phyloP scores from a whole-genome alignment of 768 basidiomycete genomes.

The Chalciporus piperatus region DNA sequence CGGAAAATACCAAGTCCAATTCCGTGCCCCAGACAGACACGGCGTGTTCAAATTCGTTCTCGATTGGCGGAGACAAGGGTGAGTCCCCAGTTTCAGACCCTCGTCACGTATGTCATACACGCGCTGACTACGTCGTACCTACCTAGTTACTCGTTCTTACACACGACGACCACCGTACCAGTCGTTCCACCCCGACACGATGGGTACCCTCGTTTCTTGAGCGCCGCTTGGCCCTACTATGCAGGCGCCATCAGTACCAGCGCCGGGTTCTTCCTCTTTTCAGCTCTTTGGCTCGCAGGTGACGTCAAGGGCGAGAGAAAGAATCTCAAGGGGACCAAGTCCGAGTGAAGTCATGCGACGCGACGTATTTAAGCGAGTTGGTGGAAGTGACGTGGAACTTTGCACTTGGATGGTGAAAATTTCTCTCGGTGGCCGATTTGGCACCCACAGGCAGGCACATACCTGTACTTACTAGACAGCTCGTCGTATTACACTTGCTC shows the following conservation, averaged over 20 bases:
- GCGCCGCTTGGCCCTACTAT: constrained; percentile 96
- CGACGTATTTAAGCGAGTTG: not conserved
- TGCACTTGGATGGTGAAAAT: not conserved
- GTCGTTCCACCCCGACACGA: constrained; percentile 94
- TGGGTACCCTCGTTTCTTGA: constrained; percentile 92
- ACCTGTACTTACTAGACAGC: constrained; percentile 19
- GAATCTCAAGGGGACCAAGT: constrained; percentile 36
- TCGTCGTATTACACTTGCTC: constrained; percentile 4
- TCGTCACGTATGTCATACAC: not conserved
- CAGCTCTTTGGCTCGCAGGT: constrained; percentile 82
- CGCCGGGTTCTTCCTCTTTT: constrained; percentile 81
- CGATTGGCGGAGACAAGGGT: constrained; percentile 89
- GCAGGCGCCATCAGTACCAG: constrained; percentile 87
- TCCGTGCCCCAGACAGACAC: constrained; percentile 92
- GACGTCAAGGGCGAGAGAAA: constrained; percentile 67
- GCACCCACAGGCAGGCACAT: constrained; percentile 15
- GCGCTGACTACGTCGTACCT: too few relatives aligned
- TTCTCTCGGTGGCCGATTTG: constrained; percentile 1
- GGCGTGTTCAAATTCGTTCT: constrained; percentile 98
- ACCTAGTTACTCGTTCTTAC: constrained; percentile 69
- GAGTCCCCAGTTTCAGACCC: constrained; percentile 23
- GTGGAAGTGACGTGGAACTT: not conserved
- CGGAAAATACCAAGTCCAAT: constrained; percentile 75
- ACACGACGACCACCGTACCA: constrained; percentile 71
- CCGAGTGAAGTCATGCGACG: constrained; percentile 18